Evolutionary conservation across 441 rosid species (phyloP), one percentile per base, ranked within the genome.

Genomic region (Adansonia grandidieri): DNA sequence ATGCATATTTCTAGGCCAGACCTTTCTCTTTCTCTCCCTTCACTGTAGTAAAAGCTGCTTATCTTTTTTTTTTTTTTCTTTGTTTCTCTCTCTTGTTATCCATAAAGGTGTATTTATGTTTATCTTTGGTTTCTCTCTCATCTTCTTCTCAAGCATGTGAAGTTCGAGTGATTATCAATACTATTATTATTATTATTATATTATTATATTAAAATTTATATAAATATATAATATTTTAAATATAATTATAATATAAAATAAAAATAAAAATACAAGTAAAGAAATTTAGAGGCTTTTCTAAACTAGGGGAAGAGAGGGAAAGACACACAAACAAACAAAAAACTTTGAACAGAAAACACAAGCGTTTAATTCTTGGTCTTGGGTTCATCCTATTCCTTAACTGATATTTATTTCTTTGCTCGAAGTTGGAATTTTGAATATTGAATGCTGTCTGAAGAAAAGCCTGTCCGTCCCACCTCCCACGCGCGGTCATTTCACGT

Each of bases 1-100:
- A 81, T 79, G 82, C 87, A 84, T 77, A 56, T 81, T 75, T 82
- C 79, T 71, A 82, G 80, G 85, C 77, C 82, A 80, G 54, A 62
- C 77, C 81, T 74, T 32, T 70, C 75, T 76, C 63, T 75, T 47
- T 77, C 76, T 72, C 71, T 71, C 67, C 48, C 0, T 80, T 19
- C 32, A 19, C 32, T 56, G 2, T 9, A 54, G 22, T 72, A 37
- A 63, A 82, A 82, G 87, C 82, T 85, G 62, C 32, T 37, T 79
- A n/a, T 47, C 67, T 74, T 74, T 44, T 28, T 40, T n/a, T 40
- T n/a, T 44, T 40, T 40, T 28, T 51, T 24, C 54, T 61, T 51
- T 62, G 10, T 81, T 45, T 47, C 24, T 71, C 61, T 73, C 60
- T 68, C 68, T 69, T 62, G 68, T 51, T 78, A 64, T 74, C 4